Conservation (phyloP, 768 basidiomycete species). For the Suillus paluster region DNA sequence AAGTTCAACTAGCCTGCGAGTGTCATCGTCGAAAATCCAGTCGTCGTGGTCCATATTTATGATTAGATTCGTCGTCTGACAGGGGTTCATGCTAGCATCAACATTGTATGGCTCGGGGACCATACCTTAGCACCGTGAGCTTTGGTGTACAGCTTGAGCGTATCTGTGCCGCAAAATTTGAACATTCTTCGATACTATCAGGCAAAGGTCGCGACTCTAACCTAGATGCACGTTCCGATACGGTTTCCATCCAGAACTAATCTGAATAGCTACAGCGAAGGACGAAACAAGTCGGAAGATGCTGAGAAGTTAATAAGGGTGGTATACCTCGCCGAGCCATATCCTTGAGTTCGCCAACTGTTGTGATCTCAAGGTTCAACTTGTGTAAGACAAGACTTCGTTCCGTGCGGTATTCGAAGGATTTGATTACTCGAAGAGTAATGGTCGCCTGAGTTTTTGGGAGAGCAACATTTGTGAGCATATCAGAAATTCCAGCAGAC, state of each 20-base stretch:
- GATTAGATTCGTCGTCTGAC: slow-evolving; percentile 93
- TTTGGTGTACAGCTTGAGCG: slow-evolving; percentile 90
- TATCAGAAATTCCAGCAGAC: slow-evolving; percentile 43
- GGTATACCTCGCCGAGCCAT: slow-evolving; percentile 64
- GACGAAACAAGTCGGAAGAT: slow-evolving; percentile 13
- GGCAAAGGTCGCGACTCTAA: slow-evolving; percentile 34
- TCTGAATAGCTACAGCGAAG: slow-evolving; percentile 61
- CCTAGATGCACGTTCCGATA: slow-evolving; percentile 78
- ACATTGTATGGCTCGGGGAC: background rate
- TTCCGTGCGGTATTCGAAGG: slow-evolving; percentile 90
- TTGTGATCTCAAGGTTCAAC: slow-evolving; percentile 78
- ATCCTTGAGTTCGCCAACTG: slow-evolving; percentile 80
- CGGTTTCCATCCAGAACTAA: slow-evolving; percentile 84
- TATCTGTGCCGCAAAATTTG: slow-evolving; percentile 57
- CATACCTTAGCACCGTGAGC: slow-evolving; percentile 93
- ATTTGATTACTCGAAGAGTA: slow-evolving; percentile 93
- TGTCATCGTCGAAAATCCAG: slow-evolving; percentile 81
- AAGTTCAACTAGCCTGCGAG: slow-evolving; percentile 62
- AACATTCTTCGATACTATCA: background rate
- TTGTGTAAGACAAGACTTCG: slow-evolving; percentile 84
- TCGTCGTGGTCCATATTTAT: slow-evolving; percentile 97
- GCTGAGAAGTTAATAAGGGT: background rate
- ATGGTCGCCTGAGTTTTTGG: slow-evolving; percentile 81
- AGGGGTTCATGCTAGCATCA: background rate
- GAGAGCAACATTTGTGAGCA: slow-evolving; percentile 64